Evolutionary conservation across 352 stramenopile species (phyloP), one percentile per base, ranked within the genome.

Genomic region (Peronospora belbahrii): DNA sequence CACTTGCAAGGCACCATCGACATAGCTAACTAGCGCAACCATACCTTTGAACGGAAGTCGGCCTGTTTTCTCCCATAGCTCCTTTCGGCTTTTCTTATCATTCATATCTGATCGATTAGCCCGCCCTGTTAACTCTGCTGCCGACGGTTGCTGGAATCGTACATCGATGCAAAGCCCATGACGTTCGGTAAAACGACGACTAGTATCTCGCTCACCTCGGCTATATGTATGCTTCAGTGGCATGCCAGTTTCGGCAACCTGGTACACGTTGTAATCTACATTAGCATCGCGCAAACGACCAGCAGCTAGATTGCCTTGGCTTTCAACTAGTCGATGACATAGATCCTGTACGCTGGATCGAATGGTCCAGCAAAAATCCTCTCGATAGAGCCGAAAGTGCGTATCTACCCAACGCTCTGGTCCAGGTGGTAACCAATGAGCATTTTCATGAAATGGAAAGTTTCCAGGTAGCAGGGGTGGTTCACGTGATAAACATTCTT

Each of bases 331-430:
- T 23, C 56, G 53, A 15, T 56, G 31, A 20, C 46, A 24, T 19
- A 75, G 44, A 36, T 72, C 54, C 19, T 70, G 65, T 6, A 75
- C 37, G n/a, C 48, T 64, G 20, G 52, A 52, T 4, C 65, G 62
- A 41, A 70, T 57, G 1, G 49, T 67, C 3, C 49, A 30, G 28
- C 54, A 70, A 31, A 72, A 57, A 27, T 75, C 65, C 54, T 75
- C 65, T 24, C 62, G 54, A 45, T 67, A 70, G 10, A 75, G 42
- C 15, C 65, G 62, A 48, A 75, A 75, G 34, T 75, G 65, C 3
- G 62, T 71, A 32, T 75, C 65, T 5, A 75, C 45, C 62, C 59
- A 72, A 7, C 62, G 61, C 13, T 70, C 62, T 14, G 62, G 62
- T 41, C 62, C 59, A 13, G 62, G 54, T 1, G 58, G 59, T 44